Evolutionary conservation across 1,284 basidiomycete genomes (phyloP).

Genomic region (Meripilus lineatus): DNA sequence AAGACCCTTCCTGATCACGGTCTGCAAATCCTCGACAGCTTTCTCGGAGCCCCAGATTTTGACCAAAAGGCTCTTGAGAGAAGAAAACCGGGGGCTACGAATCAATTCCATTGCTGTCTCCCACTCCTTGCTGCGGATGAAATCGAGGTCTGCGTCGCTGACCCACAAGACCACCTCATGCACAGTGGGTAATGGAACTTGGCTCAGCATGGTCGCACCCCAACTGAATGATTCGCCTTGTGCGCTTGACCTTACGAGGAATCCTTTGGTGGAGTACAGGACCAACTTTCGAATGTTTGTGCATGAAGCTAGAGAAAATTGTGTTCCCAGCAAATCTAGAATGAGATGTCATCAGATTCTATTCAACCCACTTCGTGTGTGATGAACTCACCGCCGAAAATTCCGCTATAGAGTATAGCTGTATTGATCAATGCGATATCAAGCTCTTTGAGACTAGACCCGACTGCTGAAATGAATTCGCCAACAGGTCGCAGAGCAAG

Average conservation of each 20-base stretch:
- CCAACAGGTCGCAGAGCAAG: not conserved
- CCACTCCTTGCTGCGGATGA: not conserved
- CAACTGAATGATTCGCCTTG: conserved; percentile 3
- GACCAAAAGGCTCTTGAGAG: conserved; percentile 2
- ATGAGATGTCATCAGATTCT: not conserved
- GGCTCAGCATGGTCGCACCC: conserved; percentile 1
- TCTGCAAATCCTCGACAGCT: not conserved
- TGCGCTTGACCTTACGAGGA: not conserved
- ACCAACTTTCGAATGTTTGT: not conserved
- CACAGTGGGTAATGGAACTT: not conserved
- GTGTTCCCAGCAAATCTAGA: conserved; percentile 1
- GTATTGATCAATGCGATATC: conserved; percentile 6
- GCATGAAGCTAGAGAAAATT: not conserved
- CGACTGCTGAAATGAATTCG: not conserved
- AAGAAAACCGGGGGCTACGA: not conserved
- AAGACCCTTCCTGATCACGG: too few species aligned
- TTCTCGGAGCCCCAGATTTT: not conserved
- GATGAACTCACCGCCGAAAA: conserved; percentile 1
- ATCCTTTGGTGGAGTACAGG: conserved; percentile 1
- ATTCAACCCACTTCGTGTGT: too few species aligned
- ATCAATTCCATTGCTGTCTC: not conserved
- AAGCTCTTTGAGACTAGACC: conserved; percentile 2
- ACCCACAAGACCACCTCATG: conserved; percentile 2
- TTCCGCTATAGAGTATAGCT: conserved; percentile 1
- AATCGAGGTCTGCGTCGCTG: not conserved